These are phyloP conservation scores for Pelargonium fulgidum DNA, from an alignment of 441 rosid species.

Conservation along the genomic window DNA sequence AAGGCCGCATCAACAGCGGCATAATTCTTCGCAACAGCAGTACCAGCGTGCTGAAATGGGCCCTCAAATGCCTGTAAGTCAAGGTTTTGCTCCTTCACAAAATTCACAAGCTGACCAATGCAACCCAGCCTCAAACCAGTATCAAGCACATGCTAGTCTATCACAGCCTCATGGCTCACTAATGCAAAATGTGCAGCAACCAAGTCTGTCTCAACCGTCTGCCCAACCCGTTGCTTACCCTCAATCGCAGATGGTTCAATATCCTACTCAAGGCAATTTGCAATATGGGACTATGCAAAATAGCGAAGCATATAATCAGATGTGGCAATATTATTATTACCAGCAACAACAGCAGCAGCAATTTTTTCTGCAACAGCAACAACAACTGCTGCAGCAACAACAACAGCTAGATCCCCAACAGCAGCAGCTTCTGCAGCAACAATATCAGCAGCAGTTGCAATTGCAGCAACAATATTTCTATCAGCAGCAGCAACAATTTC, in stretches of 20 bases:
- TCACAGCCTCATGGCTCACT: constrained; percentile 31
- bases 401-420: constrained; percentile 24
- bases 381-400: constrained; percentile 29
- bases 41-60: constrained; percentile 22
- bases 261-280: constrained; percentile 39
- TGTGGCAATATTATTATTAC: constrained; percentile 72
- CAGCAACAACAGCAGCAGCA: constrained; percentile 54
- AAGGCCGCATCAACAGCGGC: constrained; percentile 32
- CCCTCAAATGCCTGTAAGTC: constrained; percentile 22
- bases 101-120: constrained; percentile 32
- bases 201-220: constrained; percentile 29
- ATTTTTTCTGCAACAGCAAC: constrained; percentile 42
- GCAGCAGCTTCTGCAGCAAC: constrained; percentile 24
- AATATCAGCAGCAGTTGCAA: constrained; percentile 31
- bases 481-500: constrained; percentile 22
- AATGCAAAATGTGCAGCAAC: constrained; percentile 35
- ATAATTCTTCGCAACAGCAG: constrained; percentile 26
- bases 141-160: constrained; percentile 27
- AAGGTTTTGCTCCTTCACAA: constrained; percentile 29
- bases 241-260: constrained; percentile 42
- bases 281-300: constrained; percentile 40
- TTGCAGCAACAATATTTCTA: constrained; percentile 31
- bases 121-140: constrained; percentile 27
- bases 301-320: constrained; percentile 52
- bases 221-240: constrained; percentile 32